Evolutionary conservation across 2,329 filamentous ascomycete genomes (phyloP).

Genomic region (Fusarium staphyleae): DNA sequence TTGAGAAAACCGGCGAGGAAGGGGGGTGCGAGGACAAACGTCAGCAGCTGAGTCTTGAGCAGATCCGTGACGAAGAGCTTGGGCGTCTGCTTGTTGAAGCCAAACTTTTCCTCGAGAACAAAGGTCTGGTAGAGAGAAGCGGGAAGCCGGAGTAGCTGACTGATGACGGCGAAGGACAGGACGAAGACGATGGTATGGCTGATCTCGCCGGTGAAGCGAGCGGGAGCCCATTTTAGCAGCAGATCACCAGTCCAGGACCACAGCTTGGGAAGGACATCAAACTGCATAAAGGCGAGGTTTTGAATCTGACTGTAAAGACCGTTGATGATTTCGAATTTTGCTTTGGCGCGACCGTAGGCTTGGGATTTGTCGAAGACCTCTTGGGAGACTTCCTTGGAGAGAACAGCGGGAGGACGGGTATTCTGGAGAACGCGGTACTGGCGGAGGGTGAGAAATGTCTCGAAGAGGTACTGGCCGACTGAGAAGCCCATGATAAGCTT

Average conservation of each 20-base stretch:
- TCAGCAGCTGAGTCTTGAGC: slow-evolving; percentile 87
- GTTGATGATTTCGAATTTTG: slow-evolving; percentile 83
- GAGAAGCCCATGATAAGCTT: slow-evolving; percentile 94
- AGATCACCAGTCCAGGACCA: slow-evolving; percentile 83
- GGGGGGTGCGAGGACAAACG: slow-evolving; percentile 80
- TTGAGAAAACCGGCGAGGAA: slow-evolving; percentile 91
- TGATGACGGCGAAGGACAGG: slow-evolving; percentile 82
- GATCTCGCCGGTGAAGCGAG: slow-evolving; percentile 87
- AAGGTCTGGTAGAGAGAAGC: slow-evolving; percentile 92
- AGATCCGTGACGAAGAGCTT: slow-evolving; percentile 89
- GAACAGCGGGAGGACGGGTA: slow-evolving; percentile 81
- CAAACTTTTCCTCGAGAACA: slow-evolving; percentile 94
- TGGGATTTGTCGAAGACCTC: slow-evolving; percentile 95
- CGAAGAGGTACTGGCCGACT: slow-evolving; percentile 87
- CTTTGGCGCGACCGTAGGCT: slow-evolving; percentile 95
- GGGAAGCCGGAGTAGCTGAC: slow-evolving; percentile 80
- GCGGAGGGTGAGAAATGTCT: slow-evolving; percentile 85
- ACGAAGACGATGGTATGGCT: slow-evolving; percentile 92
- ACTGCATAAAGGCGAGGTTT: slow-evolving; percentile 88
- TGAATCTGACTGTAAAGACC: slow-evolving; percentile 86
- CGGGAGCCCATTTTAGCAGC: slow-evolving; percentile 76
- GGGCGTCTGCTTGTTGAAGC: slow-evolving; percentile 98
- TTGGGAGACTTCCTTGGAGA: slow-evolving; percentile 86
- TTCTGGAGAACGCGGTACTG: slow-evolving; percentile 88
- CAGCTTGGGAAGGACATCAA: slow-evolving; percentile 87